A percentile compares a stretch with the other conserved stretches of the same genome.
Conservation (phyloP, 2,329 filamentous ascomycete species). For the Talaromyces sp. region DNA sequence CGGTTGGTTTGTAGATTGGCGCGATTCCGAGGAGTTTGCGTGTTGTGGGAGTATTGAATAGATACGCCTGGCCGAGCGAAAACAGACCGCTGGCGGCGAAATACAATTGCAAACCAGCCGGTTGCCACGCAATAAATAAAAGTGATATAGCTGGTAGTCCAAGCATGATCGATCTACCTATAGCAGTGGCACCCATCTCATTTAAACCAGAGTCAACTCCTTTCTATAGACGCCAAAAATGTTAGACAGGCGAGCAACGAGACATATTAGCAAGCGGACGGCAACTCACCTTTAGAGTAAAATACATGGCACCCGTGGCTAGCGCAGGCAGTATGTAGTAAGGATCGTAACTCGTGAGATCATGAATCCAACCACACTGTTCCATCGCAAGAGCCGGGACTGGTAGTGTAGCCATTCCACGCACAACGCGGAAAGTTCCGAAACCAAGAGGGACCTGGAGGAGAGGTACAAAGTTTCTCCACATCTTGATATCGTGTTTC, state of each 20-base stretch:
- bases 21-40: constrained; percentile 27
- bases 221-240: constrained; percentile 23
- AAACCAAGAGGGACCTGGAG: constrained; percentile 68
- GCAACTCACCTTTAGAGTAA: constrained; percentile 53
- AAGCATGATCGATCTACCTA: constrained; percentile 33
- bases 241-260: neutral
- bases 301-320: constrained; percentile 54
- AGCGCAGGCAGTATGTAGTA: constrained; percentile 66
- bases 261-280: neutral
- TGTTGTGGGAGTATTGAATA: constrained; percentile 38
- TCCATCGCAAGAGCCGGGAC: constrained; percentile 72
- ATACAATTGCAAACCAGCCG: constrained; percentile 58
- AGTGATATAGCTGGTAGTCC: constrained; percentile 52
- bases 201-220: constrained; percentile 32
- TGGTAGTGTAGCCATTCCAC: constrained; percentile 69
- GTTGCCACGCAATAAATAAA: constrained; percentile 51
- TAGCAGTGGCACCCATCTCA: constrained; percentile 19
- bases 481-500: constrained; percentile 50
- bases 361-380: constrained; percentile 69
- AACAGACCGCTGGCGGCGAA: constrained; percentile 47
- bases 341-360: constrained; percentile 73
- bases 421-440: constrained; percentile 72
- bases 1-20: neutral
- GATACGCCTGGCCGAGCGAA: constrained; percentile 40
- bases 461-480: constrained; percentile 52